Percentiles rank a stretch among this genome's conserved stretches.
phyloP scores from a whole-genome alignment of 1,284 basidiomycete genomes.

The Mrakiaceae sp. region DNA sequence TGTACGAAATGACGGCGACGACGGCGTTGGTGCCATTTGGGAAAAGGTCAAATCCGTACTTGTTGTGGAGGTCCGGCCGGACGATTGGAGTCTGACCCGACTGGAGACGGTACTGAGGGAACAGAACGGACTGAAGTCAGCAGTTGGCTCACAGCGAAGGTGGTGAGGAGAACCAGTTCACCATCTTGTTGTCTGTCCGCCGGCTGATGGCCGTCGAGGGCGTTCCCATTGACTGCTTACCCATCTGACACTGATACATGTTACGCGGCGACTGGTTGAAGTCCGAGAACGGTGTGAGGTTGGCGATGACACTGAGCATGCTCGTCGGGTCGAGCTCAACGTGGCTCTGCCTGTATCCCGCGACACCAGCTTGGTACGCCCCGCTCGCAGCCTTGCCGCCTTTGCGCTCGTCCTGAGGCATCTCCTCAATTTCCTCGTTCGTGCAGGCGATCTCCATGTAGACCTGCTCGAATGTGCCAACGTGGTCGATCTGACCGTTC shows the following conservation, averaged over 20 bases:
- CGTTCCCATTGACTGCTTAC: constrained; percentile 99
- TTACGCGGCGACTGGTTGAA: constrained; percentile 71
- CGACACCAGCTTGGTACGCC: constrained; percentile 40
- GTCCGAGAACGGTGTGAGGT: constrained; percentile 63
- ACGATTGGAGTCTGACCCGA: constrained; percentile 92
- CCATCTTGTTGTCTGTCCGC: constrained; percentile 94
- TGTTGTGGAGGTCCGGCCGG: constrained; percentile 79
- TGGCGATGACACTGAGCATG: constrained; percentile 68
- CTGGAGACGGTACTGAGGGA: constrained; percentile 66
- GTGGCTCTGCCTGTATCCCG: constrained; percentile 48
- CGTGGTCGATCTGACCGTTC: constrained; percentile 77
- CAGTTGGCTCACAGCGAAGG: background rate
- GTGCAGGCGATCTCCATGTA: constrained; percentile 98
- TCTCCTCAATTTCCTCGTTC: constrained; percentile 70
- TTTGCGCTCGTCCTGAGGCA: constrained; percentile 4
- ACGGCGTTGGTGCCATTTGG: constrained; percentile 97
- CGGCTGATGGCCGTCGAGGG: constrained; percentile 82
- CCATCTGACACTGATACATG: constrained; percentile 71
- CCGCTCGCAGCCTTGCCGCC: background rate
- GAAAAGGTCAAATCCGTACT: constrained; percentile 98
- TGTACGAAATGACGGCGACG: constrained; percentile 98
- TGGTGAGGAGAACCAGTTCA: constrained; percentile 13
- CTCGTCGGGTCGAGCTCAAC: constrained; percentile 91
- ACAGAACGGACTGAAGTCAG: background rate
- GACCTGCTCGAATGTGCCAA: constrained; percentile 97